These are phyloP conservation scores for Stygiomarasmius scandens DNA, from an alignment of 1,284 basidiomycete genomes.

Conservation along the genomic window DNA sequence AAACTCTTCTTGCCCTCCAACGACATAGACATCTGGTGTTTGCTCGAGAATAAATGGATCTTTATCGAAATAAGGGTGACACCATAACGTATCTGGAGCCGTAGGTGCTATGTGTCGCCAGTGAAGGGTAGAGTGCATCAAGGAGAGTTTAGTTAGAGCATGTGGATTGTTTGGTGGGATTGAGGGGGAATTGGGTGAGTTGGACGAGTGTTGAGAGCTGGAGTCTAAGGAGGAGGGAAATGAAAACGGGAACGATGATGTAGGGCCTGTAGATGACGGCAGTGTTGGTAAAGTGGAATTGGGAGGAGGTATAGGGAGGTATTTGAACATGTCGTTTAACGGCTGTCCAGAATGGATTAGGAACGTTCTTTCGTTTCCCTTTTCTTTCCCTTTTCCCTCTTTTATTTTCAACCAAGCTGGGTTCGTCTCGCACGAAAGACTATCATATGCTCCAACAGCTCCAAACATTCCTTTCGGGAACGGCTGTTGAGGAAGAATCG, in stretches of 20 bases:
- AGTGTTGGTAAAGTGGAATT: neutral
- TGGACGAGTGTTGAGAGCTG: no score
- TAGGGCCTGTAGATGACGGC: no score
- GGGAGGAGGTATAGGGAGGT: constrained; percentile 70
- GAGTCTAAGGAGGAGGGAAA: no score
- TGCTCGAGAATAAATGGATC: constrained; percentile 91
- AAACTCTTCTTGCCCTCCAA: constrained; percentile 92
- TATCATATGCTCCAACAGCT: constrained; percentile 59
- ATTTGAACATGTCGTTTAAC: constrained; percentile 94
- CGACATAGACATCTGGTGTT: constrained; percentile 88
- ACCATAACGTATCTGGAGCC: constrained; percentile 98
- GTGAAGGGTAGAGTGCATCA: constrained; percentile 80
- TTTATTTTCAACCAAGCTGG: constrained; percentile 80
- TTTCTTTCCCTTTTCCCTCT: constrained; percentile 23
- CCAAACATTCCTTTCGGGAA: constrained; percentile 93
- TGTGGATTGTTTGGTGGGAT: no score
- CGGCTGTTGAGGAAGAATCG: constrained; percentile 91
- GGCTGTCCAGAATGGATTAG: constrained; percentile 91
- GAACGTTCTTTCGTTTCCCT: constrained; percentile 46
- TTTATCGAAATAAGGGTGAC: constrained; percentile 86
- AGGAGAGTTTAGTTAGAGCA: constrained; percentile 57
- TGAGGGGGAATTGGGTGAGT: no score
- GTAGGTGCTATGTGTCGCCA: constrained; percentile 98
- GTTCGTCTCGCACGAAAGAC: constrained; percentile 85
- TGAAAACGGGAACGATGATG: no score